These are phyloP conservation scores for Aspergillus novofumigatus DNA, from an alignment of 2,329 filamentous ascomycete species.

Conservation along the genomic window DNA sequence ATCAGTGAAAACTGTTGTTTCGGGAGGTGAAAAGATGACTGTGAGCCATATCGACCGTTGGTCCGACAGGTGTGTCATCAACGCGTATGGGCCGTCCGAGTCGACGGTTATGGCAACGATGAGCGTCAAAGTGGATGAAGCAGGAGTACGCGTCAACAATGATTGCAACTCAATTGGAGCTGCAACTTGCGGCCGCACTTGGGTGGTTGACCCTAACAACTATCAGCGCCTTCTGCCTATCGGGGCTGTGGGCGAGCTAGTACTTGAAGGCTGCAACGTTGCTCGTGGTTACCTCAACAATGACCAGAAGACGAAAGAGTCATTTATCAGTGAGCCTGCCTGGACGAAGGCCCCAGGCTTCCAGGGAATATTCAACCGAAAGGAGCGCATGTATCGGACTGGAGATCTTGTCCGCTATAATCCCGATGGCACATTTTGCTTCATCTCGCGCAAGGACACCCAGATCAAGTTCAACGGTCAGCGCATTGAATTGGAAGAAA, in stretches of 20 bases:
- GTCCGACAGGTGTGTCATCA: slow-evolving; percentile 42
- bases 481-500: slow-evolving; percentile 44
- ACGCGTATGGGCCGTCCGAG: slow-evolving; percentile 43
- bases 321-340: slow-evolving; percentile 31
- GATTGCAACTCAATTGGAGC: slow-evolving; percentile 33
- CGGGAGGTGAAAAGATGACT: slow-evolving; percentile 45
- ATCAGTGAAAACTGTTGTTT: slow-evolving; percentile 40
- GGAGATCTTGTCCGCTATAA: slow-evolving; percentile 38
- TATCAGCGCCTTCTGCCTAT: slow-evolving; percentile 38
- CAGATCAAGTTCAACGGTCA: slow-evolving; percentile 43
- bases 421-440: slow-evolving; percentile 29
- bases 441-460: slow-evolving; percentile 31
- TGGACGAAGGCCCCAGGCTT: slow-evolving; percentile 26
- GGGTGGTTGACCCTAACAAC: slow-evolving; percentile 38
- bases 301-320: slow-evolving; percentile 29
- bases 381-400: slow-evolving; percentile 34
- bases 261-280: slow-evolving; percentile 45
- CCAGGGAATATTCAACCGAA: slow-evolving; percentile 18
- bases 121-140: slow-evolving; percentile 28
- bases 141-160: slow-evolving; percentile 25
- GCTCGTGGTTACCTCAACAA: slow-evolving; percentile 43
- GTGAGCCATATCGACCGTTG: slow-evolving; percentile 42
- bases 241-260: slow-evolving; percentile 46
- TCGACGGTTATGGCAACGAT: slow-evolving; percentile 32
- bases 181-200: slow-evolving; percentile 31